These are phyloP conservation scores for Solanum arcanum DNA, from an alignment of 257 asterid species.

Conservation along the genomic window DNA sequence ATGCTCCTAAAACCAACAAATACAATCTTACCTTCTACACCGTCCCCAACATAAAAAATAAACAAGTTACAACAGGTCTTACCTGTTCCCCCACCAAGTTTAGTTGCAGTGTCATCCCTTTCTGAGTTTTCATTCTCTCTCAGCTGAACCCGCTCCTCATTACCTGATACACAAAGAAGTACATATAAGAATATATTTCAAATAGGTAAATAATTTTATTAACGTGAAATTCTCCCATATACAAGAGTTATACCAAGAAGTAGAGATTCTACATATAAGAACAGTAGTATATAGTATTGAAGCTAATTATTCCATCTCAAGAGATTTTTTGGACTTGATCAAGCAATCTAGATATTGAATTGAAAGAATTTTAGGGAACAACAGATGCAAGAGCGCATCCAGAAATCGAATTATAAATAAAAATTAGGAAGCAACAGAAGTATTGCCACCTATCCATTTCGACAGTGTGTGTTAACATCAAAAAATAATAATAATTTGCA, in stretches of 20 bases:
- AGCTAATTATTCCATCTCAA: not conserved
- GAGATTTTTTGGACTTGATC: not conserved
- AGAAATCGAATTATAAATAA: not conserved
- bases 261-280: not conserved
- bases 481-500: not conserved
- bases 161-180: conserved; percentile 9
- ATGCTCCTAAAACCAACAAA: not conserved
- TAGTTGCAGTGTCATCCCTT: conserved; percentile 17
- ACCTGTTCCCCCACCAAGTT: conserved; percentile 17
- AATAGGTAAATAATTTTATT: not conserved
- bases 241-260: not conserved
- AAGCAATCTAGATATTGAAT: not conserved
- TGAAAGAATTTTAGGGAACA: not conserved
- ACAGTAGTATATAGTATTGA: not conserved
- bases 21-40: not conserved
- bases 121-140: conserved; percentile 1
- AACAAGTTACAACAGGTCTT: not conserved
- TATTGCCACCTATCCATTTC: not conserved
- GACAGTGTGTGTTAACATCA: not conserved
- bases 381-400: not conserved
- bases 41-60: not conserved
- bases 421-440: not conserved
- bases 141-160: conserved; percentile 18
- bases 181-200: not conserved
- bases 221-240: not conserved